Percentiles rank a stretch among this genome's conserved stretches.
These are phyloP conservation scores for Allantophomopsis cytisporea DNA, from an alignment of 2,329 filamentous ascomycete genomes.

Conservation along the genomic window DNA sequence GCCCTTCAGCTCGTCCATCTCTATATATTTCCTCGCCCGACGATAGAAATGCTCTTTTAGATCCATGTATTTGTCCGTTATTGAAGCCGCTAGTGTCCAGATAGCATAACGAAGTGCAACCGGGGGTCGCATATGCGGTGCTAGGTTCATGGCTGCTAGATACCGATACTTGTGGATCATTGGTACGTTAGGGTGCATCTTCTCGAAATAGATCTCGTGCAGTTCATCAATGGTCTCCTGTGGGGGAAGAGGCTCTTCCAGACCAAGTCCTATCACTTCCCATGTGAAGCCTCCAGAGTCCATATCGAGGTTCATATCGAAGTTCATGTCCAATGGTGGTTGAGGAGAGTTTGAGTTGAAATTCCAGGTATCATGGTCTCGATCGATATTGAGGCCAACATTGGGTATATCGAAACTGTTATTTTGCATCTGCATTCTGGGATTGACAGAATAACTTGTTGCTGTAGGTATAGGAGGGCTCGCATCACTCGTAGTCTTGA, in stretches of 20 bases:
- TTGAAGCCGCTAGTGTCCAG: slow-evolving; percentile 85
- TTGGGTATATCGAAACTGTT: slow-evolving; percentile 30
- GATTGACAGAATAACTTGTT: no score
- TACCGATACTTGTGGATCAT: slow-evolving; percentile 87
- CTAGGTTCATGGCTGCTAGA: slow-evolving; percentile 75
- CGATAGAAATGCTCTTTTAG: slow-evolving; percentile 85
- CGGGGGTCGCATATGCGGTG: slow-evolving; percentile 75
- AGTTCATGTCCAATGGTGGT: slow-evolving; percentile 38
- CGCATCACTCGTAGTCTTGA: slow-evolving; percentile 42
- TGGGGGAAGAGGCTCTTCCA: slow-evolving; percentile 55
- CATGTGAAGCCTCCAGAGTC: slow-evolving; percentile 53
- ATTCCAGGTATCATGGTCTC: slow-evolving; percentile 39
- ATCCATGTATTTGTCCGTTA: slow-evolving; percentile 67
- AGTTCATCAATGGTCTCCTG: slow-evolving; percentile 70
- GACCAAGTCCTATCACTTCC: slow-evolving; percentile 63
- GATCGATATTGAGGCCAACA: slow-evolving; percentile 30
- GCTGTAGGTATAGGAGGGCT: slow-evolving; percentile 12
- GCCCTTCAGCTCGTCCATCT: slow-evolving; percentile 81
- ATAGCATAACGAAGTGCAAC: slow-evolving; percentile 86
- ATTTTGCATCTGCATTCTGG: slow-evolving; percentile 11
- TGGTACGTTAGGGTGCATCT: slow-evolving; percentile 72
- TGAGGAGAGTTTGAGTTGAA: slow-evolving; percentile 29
- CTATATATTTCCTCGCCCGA: slow-evolving; percentile 77
- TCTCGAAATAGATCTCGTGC: slow-evolving; percentile 82
- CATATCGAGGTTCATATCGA: slow-evolving; percentile 37